Evolutionary conservation across 805 yeast genomes (phyloP), one percentile per base, ranked within the genome.

Genomic region (Candida nitratophila): DNA sequence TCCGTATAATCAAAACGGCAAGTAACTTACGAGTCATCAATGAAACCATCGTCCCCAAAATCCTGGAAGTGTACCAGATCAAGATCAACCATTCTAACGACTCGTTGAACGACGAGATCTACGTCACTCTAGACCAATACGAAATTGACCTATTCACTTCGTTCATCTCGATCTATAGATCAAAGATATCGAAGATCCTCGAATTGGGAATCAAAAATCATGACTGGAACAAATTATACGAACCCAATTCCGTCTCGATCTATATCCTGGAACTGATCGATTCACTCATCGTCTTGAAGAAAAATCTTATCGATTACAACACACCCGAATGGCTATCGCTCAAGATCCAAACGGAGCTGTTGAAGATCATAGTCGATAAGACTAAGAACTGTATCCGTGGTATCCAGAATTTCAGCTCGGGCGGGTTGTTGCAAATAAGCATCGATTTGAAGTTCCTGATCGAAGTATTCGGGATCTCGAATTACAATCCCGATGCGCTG

Each of bases 141-240:
- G 84, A 80, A 48, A 57, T 65, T 12, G 72, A 74, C 1, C 65
- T 83, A 5, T 79, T 81, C 50, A 74, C 72, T 14, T 71, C 73
- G 19, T 82, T 73, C 50, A 62, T 78, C 41, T 68, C 71, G 6
- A 73, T 71, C 41, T 73, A 78, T 57, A 69, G 77, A 50, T 51
- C 65, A 14, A 50, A 61, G 43, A 45, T 75, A 35, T 63, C 66
- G 3, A 68, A 59, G 39, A 70, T 69, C 27, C 58, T 69, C n/a
- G 59, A 61, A 44, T 57, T 54, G 27, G 79, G 75, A 27, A 63
- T 71, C 36, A 59, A 61, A 37, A 61, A 54, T 42, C 56, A 61
- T 8, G 71, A 71, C 46, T 76, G 80, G 83, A 58, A 51, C 20
- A 47, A 51, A 12, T 4, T 2, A 7, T 20, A 9, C 17, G 47